Base-by-base conservation (phyloP, 2,329 filamentous ascomycete genomes). In the Hymenoscyphus scutula region DNA sequence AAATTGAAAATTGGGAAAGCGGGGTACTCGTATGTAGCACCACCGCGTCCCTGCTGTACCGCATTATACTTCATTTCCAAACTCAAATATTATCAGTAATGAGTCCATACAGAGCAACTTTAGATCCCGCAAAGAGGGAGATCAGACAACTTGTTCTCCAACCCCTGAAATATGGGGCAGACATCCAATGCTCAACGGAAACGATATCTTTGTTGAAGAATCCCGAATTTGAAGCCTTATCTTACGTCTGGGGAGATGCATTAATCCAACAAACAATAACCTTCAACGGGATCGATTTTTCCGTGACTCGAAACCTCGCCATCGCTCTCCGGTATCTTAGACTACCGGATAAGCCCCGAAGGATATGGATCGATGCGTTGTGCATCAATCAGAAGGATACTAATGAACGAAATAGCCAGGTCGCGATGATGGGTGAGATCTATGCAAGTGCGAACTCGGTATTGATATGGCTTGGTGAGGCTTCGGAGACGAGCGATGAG, bases 391-490 rank as follows among this genome's bases (percentile, higher is more conserved):
- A 51, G 23, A 23, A 51, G 45, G 45, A 51, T 23, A 51, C 19
- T 0, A 51, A 10, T 51, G 45, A 51, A 5, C 45, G 45, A 51
- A 51, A 51, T 25, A 51, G 45, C 5, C 45, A 51, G 10, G 45
- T 25, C 13, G 8, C 19, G 2, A 51, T 51, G 45, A 51, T 51
- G 45, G 45, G 45, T 23, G 45, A 27, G 45, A 51, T 51, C 13
- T 51, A 51, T 27, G 23, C 10, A 13, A 23, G 29, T 7, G 53
- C 53, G 5, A 56, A 37, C 17, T 30, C 29, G n/a, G 53, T 56
- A 25, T 32, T 56, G 8, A 34, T 56, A 34, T 56, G 53, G 53
- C 53, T 56, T n/a, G 53, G 53, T 3, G 53, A 56, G 13, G 34
- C 45, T 51, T 51, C 45, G 13, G 7, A 51, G 5, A 23, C 19